Conservation (phyloP, 805 yeast species). For the Metschnikowia lunata region DNA sequence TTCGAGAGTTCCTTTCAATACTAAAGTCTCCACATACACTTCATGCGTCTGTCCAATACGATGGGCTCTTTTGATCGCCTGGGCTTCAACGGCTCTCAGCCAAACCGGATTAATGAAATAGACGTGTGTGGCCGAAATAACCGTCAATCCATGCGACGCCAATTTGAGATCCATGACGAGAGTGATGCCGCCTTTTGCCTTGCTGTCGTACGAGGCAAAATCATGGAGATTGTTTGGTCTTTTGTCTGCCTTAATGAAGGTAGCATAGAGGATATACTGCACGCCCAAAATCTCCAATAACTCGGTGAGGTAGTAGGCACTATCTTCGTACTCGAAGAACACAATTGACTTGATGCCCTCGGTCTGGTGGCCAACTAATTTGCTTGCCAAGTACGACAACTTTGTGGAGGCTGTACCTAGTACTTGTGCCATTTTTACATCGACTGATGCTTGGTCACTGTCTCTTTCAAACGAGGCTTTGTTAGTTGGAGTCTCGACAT, state of each 20-base stretch:
- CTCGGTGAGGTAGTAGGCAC: slow-evolving; percentile 65
- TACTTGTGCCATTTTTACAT: slow-evolving; percentile 29
- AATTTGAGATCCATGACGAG: slow-evolving; percentile 63
- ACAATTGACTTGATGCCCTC: slow-evolving; percentile 51
- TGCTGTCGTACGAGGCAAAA: slow-evolving; percentile 40
- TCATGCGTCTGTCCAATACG: slow-evolving; percentile 66
- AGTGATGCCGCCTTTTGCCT: slow-evolving; percentile 41
- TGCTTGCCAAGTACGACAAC: slow-evolving; percentile 53
- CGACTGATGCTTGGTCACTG: background rate
- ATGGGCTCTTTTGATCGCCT: slow-evolving; percentile 73
- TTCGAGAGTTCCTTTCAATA: slow-evolving; percentile 59
- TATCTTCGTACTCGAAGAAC: slow-evolving; percentile 68
- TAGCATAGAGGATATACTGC: slow-evolving; percentile 59
- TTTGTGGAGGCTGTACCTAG: slow-evolving; percentile 65
- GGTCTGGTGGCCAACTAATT: slow-evolving; percentile 49
- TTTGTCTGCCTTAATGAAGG: slow-evolving; percentile 48
- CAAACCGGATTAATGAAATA: slow-evolving; percentile 72
- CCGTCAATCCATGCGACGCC: slow-evolving; percentile 68
- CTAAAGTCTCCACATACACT: slow-evolving; percentile 65
- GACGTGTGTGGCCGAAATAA: slow-evolving; percentile 63
- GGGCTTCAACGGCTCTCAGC: slow-evolving; percentile 67
- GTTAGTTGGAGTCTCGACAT: background rate
- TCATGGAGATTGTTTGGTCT: slow-evolving; percentile 50
- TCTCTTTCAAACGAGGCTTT: background rate
- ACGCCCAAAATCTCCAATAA: slow-evolving; percentile 58